These are phyloP conservation scores for Lodderomyces orthopsilosis DNA, from an alignment of 1,139 yeast genomes.

Conservation along the genomic window DNA sequence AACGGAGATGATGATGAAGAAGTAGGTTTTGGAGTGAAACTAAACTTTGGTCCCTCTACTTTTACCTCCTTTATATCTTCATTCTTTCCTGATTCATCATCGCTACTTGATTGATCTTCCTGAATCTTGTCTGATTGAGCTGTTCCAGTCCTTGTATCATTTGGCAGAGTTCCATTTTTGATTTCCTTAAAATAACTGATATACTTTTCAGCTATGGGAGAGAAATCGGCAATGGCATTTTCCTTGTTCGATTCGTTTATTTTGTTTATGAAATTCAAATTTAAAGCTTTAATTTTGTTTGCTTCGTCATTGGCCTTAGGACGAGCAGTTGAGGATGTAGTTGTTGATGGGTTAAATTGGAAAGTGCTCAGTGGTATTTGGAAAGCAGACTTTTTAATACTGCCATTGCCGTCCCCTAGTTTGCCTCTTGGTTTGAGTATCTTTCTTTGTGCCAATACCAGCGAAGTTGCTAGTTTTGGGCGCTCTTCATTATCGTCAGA, in stretches of 20 bases:
- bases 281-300: constrained; percentile 62
- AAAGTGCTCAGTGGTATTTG: neutral
- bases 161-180: constrained; percentile 15
- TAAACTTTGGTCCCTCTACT: constrained; percentile 66
- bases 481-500: constrained; percentile 37
- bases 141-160: neutral
- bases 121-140: constrained; percentile 7
- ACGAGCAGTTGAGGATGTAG: neutral
- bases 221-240: constrained; percentile 57
- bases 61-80: constrained; percentile 40
- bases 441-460: constrained; percentile 66
- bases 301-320: constrained; percentile 20
- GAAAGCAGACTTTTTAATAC: constrained; percentile 5
- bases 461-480: constrained; percentile 51
- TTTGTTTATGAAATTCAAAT: constrained; percentile 57
- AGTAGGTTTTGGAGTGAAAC: constrained; percentile 50
- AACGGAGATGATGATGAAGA: constrained; percentile 55
- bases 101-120: constrained; percentile 12
- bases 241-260: constrained; percentile 41
- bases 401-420: constrained; percentile 8
- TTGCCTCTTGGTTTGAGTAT: constrained; percentile 55
- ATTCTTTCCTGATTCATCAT: constrained; percentile 33
- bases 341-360: constrained; percentile 1
- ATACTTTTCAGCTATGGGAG: constrained; percentile 59
- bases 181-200: constrained; percentile 50